Evolutionary conservation across 768 basidiomycete species (phyloP).

Genomic region (Termitomyces sp.): DNA sequence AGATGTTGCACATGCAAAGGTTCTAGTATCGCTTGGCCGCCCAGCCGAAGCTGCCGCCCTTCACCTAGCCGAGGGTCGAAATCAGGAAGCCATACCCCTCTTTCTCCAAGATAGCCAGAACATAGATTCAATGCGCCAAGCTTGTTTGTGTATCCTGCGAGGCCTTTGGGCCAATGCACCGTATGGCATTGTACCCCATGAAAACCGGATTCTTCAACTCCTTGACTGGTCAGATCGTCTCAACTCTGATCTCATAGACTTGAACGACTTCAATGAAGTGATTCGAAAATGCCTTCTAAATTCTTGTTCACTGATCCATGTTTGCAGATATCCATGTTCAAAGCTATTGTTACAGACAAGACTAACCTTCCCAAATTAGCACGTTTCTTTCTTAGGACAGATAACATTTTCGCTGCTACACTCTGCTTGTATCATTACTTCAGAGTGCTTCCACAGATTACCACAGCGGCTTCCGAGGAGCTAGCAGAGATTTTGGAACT

Average conservation of each 20-base stretch:
- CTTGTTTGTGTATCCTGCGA: conserved; percentile 34
- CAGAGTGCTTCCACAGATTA: conserved; percentile 20
- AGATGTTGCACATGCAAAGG: conserved; percentile 40
- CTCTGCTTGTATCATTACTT: conserved; percentile 44
- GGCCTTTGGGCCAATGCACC: conserved; percentile 44
- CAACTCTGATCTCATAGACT: conserved; percentile 10
- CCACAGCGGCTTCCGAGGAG: conserved; percentile 18
- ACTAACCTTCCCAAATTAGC: conserved; percentile 28
- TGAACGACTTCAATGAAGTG: neutral
- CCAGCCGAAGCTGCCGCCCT: conserved; percentile 49
- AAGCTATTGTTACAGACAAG: conserved; percentile 15
- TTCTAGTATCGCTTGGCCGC: conserved; percentile 40
- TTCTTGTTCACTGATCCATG: neutral
- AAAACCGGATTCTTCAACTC: conserved; percentile 16
- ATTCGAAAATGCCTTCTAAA: neutral
- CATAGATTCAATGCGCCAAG: conserved; percentile 27
- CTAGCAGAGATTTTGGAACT: conserved; percentile 25
- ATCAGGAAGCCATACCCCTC: conserved; percentile 42
- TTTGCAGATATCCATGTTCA: conserved; percentile 19
- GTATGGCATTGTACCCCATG: conserved; percentile 27
- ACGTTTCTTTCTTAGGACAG: conserved; percentile 21
- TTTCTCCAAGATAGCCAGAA: conserved; percentile 26
- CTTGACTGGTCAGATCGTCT: conserved; percentile 21
- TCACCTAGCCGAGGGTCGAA: conserved; percentile 44
- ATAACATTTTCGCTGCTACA: conserved; percentile 30